These are phyloP conservation scores for Trametes sanguinea DNA, from an alignment of 768 basidiomycete genomes.

Conservation along the genomic window DNA sequence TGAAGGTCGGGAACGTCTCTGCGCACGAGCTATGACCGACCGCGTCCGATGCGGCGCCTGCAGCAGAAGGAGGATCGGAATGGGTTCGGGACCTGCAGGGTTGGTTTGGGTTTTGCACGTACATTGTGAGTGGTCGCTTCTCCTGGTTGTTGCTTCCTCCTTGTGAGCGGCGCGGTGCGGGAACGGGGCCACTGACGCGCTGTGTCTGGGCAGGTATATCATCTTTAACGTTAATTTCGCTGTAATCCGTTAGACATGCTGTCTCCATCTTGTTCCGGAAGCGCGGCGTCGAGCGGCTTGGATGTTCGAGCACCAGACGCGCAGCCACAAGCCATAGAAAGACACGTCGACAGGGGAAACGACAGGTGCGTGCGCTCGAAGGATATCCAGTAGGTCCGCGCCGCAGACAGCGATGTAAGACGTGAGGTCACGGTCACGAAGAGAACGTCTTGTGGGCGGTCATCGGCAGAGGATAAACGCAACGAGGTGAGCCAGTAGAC, in stretches of 20 bases:
- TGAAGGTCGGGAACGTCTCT: constrained; percentile 2
- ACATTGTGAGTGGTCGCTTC: not conserved
- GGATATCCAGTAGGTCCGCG: not conserved
- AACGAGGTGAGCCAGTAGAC: no score
- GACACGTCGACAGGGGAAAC: no score
- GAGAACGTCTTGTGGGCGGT: no score
- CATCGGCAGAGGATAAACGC: no score
- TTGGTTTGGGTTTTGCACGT: not conserved
- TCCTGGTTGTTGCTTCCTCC: not conserved
- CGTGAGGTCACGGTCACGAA: no score
- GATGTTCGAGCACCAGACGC: no score
- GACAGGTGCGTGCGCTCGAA: no score
- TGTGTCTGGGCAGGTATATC: not conserved
- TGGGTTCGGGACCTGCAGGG: not conserved
- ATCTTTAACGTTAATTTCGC: not conserved
- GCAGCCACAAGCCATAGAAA: no score
- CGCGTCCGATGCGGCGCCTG: not conserved
- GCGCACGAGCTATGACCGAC: not conserved
- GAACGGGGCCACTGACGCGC: no score
- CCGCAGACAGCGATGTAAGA: no score
- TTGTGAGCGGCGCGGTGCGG: no score
- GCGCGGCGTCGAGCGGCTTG: not conserved
- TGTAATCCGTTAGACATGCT: not conserved
- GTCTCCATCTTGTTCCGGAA: not conserved
- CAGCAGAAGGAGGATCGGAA: not conserved